Base-by-base conservation (phyloP, 2,329 filamentous ascomycete genomes). In the Xenosphaeropsis pyriputrescens region DNA sequence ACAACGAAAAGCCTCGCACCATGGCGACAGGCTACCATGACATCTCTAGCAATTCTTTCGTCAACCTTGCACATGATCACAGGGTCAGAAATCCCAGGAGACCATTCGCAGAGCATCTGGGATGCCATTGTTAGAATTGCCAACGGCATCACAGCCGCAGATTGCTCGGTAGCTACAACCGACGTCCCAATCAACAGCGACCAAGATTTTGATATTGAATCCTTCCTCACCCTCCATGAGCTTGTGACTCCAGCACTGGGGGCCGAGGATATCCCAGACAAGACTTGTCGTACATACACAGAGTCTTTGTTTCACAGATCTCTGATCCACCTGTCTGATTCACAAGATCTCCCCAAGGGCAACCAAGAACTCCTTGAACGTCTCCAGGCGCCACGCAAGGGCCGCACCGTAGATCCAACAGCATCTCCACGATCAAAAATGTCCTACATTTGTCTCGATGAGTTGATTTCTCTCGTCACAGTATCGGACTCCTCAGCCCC, bases 11-110 rank as follows among this genome's bases (percentile, higher is more conserved):
- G 75, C 12, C 64, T 70, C 0, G 70, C 76, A 37, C 69, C 88
- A 0, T 98, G 91, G 91, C 76, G 75, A 43, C 75, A 80, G 38
- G 84, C 86, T 2, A 93, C 84, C 0, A 74, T 70, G 4, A 75
- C 79, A 1, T 69, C 73, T 1, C 60, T 94, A 14, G 66, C 71
- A 3, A 69, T 95, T 14, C 59, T 93, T 0, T 65, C 75, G 38
- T 66, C 74, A 1, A 72, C 79, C 0, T 61, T 93, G 1, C 67
- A 74, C 0, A 70, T 75, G 18, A 58, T 85, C 1, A 63, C 43
- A 63, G 36, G 60, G 63, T 19, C 61, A 64, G 5, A 57, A 59
- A 5, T 61, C 70, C 29, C 60, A 62, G n/a, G 61, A 31, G 47
- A 46, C 52, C 65, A 62, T 9, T 62, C 63, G 15, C 65, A 70